These are phyloP conservation scores for Lichtheimia hyalospora DNA, from an alignment of 371 early-diverging fungal genomes.

Conservation along the genomic window DNA sequence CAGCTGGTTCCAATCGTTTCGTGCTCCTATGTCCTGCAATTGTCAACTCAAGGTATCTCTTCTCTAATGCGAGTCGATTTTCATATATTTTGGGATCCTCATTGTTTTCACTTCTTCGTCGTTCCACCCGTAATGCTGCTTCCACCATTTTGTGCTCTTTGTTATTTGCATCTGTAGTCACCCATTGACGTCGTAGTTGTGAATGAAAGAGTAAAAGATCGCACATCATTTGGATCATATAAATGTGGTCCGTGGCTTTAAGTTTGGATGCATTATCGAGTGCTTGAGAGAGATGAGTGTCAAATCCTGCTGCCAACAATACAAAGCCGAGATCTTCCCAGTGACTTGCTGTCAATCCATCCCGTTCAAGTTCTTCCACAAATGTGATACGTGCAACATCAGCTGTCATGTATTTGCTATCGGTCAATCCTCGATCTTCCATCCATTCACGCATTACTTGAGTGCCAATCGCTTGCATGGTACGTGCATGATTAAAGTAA, in stretches of 20 bases:
- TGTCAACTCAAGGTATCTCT: constrained; percentile 12
- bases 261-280: neutral
- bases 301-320: constrained; percentile 14
- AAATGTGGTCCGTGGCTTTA: constrained; percentile 7
- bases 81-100: constrained; percentile 17
- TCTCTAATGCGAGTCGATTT: constrained; percentile 20
- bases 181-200: constrained; percentile 2
- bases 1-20: constrained; percentile 21
- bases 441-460: constrained; percentile 2
- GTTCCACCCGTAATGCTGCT: constrained; percentile 20
- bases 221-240: constrained; percentile 12
- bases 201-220: constrained; percentile 6
- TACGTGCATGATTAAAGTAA: neutral
- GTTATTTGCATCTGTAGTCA: neutral
- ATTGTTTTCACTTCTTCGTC: neutral
- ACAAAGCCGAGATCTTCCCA: constrained; percentile 35
- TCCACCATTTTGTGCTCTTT: constrained; percentile 24
- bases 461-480: neutral
- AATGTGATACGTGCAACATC: constrained; percentile 18
- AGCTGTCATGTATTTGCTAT: neutral
- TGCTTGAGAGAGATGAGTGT: neutral
- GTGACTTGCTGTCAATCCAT: constrained; percentile 27
- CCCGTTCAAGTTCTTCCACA: constrained; percentile 10
- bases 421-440: constrained; percentile 4
- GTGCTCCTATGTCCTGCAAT: constrained; percentile 10